phyloP scores from a whole-genome alignment of 805 yeast species.

The Myxozyma vanderwaltii region DNA sequence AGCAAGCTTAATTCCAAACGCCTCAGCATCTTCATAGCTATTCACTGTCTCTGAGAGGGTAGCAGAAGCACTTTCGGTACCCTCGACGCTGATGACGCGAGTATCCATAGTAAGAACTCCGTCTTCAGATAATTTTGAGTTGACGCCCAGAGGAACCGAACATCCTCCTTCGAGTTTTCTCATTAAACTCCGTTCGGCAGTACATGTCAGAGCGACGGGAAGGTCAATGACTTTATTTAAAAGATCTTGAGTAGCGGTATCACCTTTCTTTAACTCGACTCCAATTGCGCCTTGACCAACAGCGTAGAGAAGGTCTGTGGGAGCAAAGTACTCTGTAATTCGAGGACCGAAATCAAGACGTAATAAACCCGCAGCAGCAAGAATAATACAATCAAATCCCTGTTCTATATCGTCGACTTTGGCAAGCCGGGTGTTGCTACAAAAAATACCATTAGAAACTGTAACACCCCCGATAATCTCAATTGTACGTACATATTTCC shows the following conservation, averaged over 20 bases:
- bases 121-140: slow-evolving; percentile 38
- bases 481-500: slow-evolving; percentile 61
- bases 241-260: slow-evolving; percentile 58
- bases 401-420: slow-evolving; percentile 69
- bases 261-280: slow-evolving; percentile 77
- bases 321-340: slow-evolving; percentile 69
- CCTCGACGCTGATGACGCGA: slow-evolving; percentile 83
- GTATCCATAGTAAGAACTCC: slow-evolving; percentile 23
- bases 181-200: slow-evolving; percentile 86
- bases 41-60: slow-evolving; percentile 47
- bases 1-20: slow-evolving; percentile 72
- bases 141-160: slow-evolving; percentile 94
- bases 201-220: slow-evolving; percentile 70
- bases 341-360: slow-evolving; percentile 73
- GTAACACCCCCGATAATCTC: too few species aligned
- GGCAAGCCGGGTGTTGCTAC: slow-evolving; percentile 66
- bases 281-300: slow-evolving; percentile 99
- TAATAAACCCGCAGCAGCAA: slow-evolving; percentile 90
- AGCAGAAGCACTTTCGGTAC: slow-evolving; percentile 66
- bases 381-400: slow-evolving; percentile 67
- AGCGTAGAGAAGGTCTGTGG: slow-evolving; percentile 87
- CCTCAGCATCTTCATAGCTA: slow-evolving; percentile 61
- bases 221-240: slow-evolving; percentile 66
- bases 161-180: slow-evolving; percentile 95
- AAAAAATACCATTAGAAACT: too few species aligned